A percentile compares a stretch with the other conserved stretches of the same genome.
Evolutionary conservation across 2,329 filamentous ascomycete species (phyloP).

Genomic region (Cladophialophora immunda): DNA sequence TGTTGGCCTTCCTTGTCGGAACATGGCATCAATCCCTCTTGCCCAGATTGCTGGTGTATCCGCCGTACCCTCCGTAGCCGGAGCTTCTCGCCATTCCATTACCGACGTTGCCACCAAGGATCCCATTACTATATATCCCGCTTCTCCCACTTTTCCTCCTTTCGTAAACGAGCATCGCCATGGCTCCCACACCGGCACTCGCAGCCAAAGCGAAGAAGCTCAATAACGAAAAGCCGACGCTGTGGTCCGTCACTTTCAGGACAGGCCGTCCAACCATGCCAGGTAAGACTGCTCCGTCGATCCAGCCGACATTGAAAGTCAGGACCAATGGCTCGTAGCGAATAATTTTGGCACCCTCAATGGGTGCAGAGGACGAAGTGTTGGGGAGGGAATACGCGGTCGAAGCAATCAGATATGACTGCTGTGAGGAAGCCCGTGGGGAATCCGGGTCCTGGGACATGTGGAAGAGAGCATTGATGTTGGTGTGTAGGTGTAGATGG

Average conservation of each 20-base stretch:
- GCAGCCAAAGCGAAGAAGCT: constrained; percentile 41
- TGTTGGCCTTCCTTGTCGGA: background rate
- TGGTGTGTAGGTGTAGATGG: constrained; percentile 89
- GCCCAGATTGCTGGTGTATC: constrained; percentile 37
- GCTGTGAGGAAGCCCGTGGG: constrained; percentile 50
- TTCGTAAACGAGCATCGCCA: constrained; percentile 41
- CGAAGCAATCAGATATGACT: constrained; percentile 84
- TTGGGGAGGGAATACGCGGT: constrained; percentile 80
- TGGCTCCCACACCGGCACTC: constrained; percentile 40
- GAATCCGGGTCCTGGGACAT: constrained; percentile 44
- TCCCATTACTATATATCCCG: constrained; percentile 37
- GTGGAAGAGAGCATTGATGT: constrained; percentile 88
- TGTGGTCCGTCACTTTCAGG: constrained; percentile 39
- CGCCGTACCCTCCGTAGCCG: constrained; percentile 42
- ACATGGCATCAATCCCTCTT: constrained; percentile 39
- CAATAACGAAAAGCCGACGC: constrained; percentile 40
- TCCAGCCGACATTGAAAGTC: constrained; percentile 82
- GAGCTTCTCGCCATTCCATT: constrained; percentile 35
- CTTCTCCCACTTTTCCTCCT: constrained; percentile 39
- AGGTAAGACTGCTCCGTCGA: constrained; percentile 48
- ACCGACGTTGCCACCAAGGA: constrained; percentile 38
- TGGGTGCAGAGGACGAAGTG: constrained; percentile 58
- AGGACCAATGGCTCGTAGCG: constrained; percentile 87
- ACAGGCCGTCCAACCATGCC: constrained; percentile 41
- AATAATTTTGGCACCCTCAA: constrained; percentile 70